Evolutionary conservation across 2,329 filamentous ascomycete genomes (phyloP).

Genomic region (Paecilomyces formosus): DNA sequence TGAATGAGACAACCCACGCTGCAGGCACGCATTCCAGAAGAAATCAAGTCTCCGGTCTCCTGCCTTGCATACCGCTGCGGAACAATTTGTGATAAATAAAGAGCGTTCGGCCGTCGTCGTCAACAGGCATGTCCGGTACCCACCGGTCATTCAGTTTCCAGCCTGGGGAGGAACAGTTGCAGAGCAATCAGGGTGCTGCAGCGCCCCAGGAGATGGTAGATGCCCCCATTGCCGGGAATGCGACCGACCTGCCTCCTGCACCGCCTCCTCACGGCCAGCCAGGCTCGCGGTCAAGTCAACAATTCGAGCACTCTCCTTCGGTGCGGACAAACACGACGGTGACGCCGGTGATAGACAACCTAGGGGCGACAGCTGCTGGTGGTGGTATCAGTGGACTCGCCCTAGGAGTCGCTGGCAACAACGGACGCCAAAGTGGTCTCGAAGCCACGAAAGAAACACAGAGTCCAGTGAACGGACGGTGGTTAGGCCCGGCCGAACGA

Average conservation of each 20-base stretch:
- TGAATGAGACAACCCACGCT: background rate
- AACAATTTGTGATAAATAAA: background rate
- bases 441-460: slow-evolving; percentile 49
- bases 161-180: slow-evolving; percentile 8
- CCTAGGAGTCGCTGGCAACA: slow-evolving; percentile 56
- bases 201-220: background rate
- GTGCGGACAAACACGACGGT: slow-evolving; percentile 30
- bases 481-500: background rate
- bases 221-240: slow-evolving; percentile 5
- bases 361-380: slow-evolving; percentile 51
- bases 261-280: slow-evolving; percentile 10
- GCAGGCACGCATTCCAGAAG: background rate
- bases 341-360: slow-evolving; percentile 62
- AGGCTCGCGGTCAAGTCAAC: slow-evolving; percentile 4
- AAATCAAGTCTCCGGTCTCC: background rate
- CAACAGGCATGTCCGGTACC: slow-evolving; percentile 11
- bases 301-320: slow-evolving; percentile 19
- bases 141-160: slow-evolving; percentile 16
- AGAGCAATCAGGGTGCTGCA: background rate
- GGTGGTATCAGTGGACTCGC: slow-evolving; percentile 64
- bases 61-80: background rate
- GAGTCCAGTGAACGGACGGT: background rate
- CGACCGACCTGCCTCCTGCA: slow-evolving; percentile 3
- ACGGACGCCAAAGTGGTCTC: slow-evolving; percentile 57
- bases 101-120: background rate